These are phyloP conservation scores for Pulveroboletus sp. DNA, from an alignment of 768 basidiomycete genomes.

Conservation along the genomic window DNA sequence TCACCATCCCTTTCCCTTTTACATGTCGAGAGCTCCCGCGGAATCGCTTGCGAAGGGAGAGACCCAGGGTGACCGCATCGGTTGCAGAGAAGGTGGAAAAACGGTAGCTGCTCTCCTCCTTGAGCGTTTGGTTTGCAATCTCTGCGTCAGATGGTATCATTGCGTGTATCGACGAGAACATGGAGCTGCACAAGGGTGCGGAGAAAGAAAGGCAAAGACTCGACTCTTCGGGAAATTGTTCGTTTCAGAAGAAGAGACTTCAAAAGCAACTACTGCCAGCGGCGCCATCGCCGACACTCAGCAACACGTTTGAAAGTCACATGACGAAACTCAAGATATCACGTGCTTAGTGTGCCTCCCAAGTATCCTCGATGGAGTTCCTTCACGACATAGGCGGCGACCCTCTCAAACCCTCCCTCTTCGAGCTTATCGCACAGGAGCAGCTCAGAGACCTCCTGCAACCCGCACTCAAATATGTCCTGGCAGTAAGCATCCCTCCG, in stretches of 20 bases:
- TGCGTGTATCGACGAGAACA: slow-evolving; percentile 63
- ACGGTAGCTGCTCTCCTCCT: slow-evolving; percentile 65
- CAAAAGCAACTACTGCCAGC: too few relatives aligned
- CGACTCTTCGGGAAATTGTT: not conserved
- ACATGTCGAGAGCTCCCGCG: slow-evolving; percentile 64
- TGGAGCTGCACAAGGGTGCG: slow-evolving; percentile 23
- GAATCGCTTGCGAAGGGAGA: slow-evolving; percentile 82
- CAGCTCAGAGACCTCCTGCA: slow-evolving; percentile 89
- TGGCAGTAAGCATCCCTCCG: slow-evolving; percentile 58
- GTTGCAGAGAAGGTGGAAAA: slow-evolving; percentile 71
- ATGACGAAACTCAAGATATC: slow-evolving; percentile 26
- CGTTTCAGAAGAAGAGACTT: not conserved
- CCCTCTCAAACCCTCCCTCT: slow-evolving; percentile 74
- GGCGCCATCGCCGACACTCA: too few relatives aligned
- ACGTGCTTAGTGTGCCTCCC: slow-evolving; percentile 12
- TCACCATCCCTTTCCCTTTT: slow-evolving; percentile 77
- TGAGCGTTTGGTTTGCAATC: slow-evolving; percentile 64
- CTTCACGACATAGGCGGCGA: slow-evolving; percentile 74
- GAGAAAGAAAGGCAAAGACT: slow-evolving; percentile 9
- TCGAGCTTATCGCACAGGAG: slow-evolving; percentile 91
- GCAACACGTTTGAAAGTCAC: slow-evolving; percentile 9
- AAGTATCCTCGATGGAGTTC: slow-evolving; percentile 59
- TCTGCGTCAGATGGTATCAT: slow-evolving; percentile 69
- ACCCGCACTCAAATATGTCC: slow-evolving; percentile 90
- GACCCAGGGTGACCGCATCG: slow-evolving; percentile 76